These are phyloP conservation scores for Pseudogymnoascus sp. DNA, from an alignment of 2,329 filamentous ascomycete genomes.

Conservation along the genomic window DNA sequence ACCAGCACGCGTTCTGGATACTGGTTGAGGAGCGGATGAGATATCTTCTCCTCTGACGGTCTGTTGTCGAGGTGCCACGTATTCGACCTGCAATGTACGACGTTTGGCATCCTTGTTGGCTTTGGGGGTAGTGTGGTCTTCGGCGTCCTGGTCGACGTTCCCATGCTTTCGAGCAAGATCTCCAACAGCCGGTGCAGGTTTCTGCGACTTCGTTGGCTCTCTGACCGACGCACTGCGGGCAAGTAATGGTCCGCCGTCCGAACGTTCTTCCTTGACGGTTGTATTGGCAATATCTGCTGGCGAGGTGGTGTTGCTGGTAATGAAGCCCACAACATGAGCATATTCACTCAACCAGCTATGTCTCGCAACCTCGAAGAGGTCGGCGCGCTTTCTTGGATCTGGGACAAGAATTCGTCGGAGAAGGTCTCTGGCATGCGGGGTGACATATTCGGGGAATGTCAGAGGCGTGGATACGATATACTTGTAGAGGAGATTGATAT, in stretches of 20 bases:
- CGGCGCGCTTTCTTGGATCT: slow-evolving; percentile 87
- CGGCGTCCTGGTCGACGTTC: slow-evolving; percentile 60
- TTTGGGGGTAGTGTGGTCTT: slow-evolving; percentile 57
- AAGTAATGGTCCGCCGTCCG: slow-evolving; percentile 54
- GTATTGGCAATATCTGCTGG: slow-evolving; percentile 79
- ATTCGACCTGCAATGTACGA: slow-evolving; percentile 94
- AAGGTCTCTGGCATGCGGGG: slow-evolving; percentile 88
- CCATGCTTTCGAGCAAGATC: slow-evolving; percentile 69
- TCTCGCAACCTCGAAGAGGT: slow-evolving; percentile 92
- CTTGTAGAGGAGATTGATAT: slow-evolving; percentile 98
- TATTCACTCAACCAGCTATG: slow-evolving; percentile 99
- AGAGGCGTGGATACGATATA: slow-evolving; percentile 97
- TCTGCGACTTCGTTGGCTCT: slow-evolving; percentile 68
- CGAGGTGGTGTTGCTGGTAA: slow-evolving; percentile 90
- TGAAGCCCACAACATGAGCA: slow-evolving; percentile 92
- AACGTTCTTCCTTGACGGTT: slow-evolving; percentile 51
- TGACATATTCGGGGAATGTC: slow-evolving; percentile 98
- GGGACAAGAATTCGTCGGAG: slow-evolving; percentile 90
- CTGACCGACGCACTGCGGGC: slow-evolving; percentile 89
- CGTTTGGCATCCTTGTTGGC: slow-evolving; percentile 76
- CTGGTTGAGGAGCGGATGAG: slow-evolving; percentile 26
- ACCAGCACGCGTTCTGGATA: slow-evolving; percentile 47
- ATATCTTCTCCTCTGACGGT: slow-evolving; percentile 58
- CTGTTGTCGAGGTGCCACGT: slow-evolving; percentile 84
- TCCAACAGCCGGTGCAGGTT: slow-evolving; percentile 46